A percentile compares a stretch with the other conserved stretches of the same genome.
Evolutionary conservation across 805 yeast species (phyloP).

Genomic region (Kodamaea kaohsiungensis): DNA sequence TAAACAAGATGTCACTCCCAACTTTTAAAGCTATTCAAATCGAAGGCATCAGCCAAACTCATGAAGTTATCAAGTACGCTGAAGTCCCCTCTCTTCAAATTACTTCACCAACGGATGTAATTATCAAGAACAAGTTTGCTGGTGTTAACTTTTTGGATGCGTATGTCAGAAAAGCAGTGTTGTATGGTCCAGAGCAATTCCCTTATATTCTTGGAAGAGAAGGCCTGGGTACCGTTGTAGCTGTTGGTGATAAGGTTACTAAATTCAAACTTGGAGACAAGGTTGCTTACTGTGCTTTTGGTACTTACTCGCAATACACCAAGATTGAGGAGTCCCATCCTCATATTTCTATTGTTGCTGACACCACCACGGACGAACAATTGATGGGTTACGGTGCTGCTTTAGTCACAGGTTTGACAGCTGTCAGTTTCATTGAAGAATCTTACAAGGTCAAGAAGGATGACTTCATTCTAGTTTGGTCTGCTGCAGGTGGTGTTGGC

Average conservation of each 20-base stretch:
- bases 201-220: constrained; percentile 77
- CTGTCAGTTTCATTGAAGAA: constrained; percentile 66
- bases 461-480: constrained; percentile 77
- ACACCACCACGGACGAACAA: constrained; percentile 46
- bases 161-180: constrained; percentile 79
- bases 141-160: constrained; percentile 85
- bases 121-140: constrained; percentile 71
- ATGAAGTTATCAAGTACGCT: constrained; percentile 60
- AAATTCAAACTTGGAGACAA: constrained; percentile 66
- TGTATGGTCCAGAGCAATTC: constrained; percentile 45
- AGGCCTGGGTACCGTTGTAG: constrained; percentile 69
- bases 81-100: constrained; percentile 62
- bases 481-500: constrained; percentile 97
- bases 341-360: constrained; percentile 50
- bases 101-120: constrained; percentile 50
- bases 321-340: constrained; percentile 39
- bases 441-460: constrained; percentile 67
- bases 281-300: constrained; percentile 54
- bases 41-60: constrained; percentile 52
- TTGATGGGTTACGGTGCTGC: constrained; percentile 60
- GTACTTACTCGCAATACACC: constrained; percentile 74
- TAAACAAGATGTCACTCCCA: constrained; percentile 40
- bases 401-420: constrained; percentile 76
- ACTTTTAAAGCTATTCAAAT: constrained; percentile 58
- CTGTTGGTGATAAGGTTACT: constrained; percentile 59